Evolutionary conservation across 148 eudicot species (phyloP), one percentile per base, ranked within the genome.

Genomic region (Diospyros lotus): DNA sequence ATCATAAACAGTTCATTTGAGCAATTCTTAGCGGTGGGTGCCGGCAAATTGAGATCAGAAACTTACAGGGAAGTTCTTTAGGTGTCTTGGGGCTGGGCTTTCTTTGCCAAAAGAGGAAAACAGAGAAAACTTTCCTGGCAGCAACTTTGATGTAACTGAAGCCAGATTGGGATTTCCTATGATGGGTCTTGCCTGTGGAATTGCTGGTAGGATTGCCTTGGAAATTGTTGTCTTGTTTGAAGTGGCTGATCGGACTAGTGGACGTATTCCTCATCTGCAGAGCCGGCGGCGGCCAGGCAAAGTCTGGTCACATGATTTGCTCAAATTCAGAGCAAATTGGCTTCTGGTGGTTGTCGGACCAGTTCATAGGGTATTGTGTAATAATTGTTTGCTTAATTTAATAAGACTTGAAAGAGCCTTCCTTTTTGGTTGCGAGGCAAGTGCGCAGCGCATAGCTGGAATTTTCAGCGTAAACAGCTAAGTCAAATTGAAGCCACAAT

Each of bases 1-100:
- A 40, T 0, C 43, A 15, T 54, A 43, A 46, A 52, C 41, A 50
- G 11, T 48, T 38, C n/a, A 64, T 10, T 42, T 39, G 41, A 41
- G 3, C 46, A 64, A 42, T 2, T 41, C 67, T 28, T 1, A 39
- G 4, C 12, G 2, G 2, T 41, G 46, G 46, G 6, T 12, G 43
- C 13, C 44, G n/a, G 38, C 55, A 62, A 61, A 40, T 60, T 42
- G 54, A 61, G 55, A 75, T 50, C 2, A 43, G 54, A 0, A 12
- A 73, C 80, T 80, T 71, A 85, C 88, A 76, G 10, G 82, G 77
- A 66, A 56, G 69, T 42, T 40, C 62, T 43, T 62, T 64, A 9
- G 18, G 80, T 4, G 6, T 46, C 63, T 54, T 66, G 18, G 60
- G 63, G 51, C 51, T 60, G 64, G 44, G 50, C 71, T 64, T 75